Evolutionary conservation across 2,329 filamentous ascomycete genomes (phyloP).

Genomic region (Apiospora marii): DNA sequence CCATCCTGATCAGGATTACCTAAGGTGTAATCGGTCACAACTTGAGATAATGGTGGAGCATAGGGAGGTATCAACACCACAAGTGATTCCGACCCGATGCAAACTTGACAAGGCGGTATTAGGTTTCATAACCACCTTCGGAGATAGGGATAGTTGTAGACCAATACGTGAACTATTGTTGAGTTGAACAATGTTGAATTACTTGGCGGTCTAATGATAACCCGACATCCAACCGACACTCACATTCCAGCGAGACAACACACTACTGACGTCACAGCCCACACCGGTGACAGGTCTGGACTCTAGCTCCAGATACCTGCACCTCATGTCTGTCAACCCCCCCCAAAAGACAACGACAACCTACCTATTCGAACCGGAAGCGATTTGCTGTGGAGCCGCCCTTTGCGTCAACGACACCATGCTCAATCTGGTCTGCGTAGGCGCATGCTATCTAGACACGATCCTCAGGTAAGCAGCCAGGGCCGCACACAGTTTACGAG

Average conservation of each 20-base stretch:
- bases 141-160: background rate
- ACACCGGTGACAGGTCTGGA: background rate
- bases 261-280: conserved; percentile 9
- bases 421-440: conserved; percentile 69
- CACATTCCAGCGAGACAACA: background rate
- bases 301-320: background rate
- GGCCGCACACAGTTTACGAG: conserved; percentile 29
- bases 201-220: background rate
- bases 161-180: background rate
- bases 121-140: background rate
- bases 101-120: background rate
- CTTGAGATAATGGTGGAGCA: background rate
- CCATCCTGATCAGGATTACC: background rate
- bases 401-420: conserved; percentile 40
- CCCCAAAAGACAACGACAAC: background rate
- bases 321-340: background rate
- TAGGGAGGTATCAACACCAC: background rate
- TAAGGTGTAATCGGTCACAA: background rate
- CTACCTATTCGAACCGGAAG: background rate
- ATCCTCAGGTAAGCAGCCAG: conserved; percentile 64
- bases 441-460: conserved; percentile 76
- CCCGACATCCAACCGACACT: background rate
- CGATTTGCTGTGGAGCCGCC: conserved; percentile 1
- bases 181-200: background rate
- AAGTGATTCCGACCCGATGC: background rate